Evolutionary conservation across 164 flowering plant genomes (phyloP), one percentile per base, ranked within the genome.

Genomic region (Annona squamosa): DNA sequence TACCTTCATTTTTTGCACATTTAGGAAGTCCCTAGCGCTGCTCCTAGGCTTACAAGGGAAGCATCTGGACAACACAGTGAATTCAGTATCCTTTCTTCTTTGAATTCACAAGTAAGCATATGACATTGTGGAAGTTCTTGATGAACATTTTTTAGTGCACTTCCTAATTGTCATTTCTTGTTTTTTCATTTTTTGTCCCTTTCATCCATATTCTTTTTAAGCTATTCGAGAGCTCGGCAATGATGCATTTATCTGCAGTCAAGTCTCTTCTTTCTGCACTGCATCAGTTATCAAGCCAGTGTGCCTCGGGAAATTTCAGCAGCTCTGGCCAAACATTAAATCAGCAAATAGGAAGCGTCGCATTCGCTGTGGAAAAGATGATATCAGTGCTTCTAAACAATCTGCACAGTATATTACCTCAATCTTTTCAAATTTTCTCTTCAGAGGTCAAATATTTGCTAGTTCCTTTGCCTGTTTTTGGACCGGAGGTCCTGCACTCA

Each of bases 211-310:
- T 62, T 45, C 76, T 75, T 77, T 79, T 18, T 71, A 76, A 96
- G 98, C 88, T 96, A 59, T 96, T 96, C 82, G 99, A 93, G 84
- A 93, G 99, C 89, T 93, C 99, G 7, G 95, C 88, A 48, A 62
- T 91, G 85, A 96, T 96, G 99, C 87, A 93, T 78, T 79, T 91
- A 79, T 90, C 97, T 75, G 92, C 99, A 2, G 94, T 96, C 61
- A 91, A 88, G 78, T 89, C 99, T 59, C 98, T 96, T 79, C 89
- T 96, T 73, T 87, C 91, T 74, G 97, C 99, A 48, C 82, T 96
- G 41, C 77, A 83, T 68, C 91, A 84, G 68, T 74, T 96, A 76
- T 90, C 97, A 48, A 81, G 82, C 75, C 97, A 91, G 77, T 88
- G 81, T 75, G 76, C 89, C 76, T 66, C 76, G 68, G 90, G 85